These are phyloP conservation scores for Penicillium coffeae DNA, from an alignment of 495 filamentous ascomycete species.

Conservation along the genomic window DNA sequence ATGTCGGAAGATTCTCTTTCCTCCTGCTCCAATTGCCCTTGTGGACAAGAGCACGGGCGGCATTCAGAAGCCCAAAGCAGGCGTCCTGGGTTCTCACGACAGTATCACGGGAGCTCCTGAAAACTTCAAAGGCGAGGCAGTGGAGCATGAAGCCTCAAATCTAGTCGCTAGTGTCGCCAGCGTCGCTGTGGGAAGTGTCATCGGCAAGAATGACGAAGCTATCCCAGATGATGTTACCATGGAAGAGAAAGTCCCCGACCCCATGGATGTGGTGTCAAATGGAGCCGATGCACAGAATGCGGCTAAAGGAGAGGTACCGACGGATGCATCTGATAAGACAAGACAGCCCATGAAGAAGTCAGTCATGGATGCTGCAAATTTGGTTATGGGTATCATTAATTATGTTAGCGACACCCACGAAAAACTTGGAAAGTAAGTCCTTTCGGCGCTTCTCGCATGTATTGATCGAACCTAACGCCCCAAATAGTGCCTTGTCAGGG, in stretches of 20 bases:
- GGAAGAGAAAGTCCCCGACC: slow-evolving; percentile 56
- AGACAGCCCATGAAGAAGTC: slow-evolving; percentile 74
- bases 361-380: slow-evolving; percentile 71
- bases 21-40: slow-evolving; percentile 69
- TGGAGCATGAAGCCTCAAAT: slow-evolving; percentile 79
- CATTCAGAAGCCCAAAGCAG: slow-evolving; percentile 71
- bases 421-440: slow-evolving; percentile 66
- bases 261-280: slow-evolving; percentile 51
- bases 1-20: slow-evolving; percentile 63
- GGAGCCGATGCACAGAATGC: slow-evolving; percentile 58
- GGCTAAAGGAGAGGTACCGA: slow-evolving; percentile 40
- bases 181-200: slow-evolving; percentile 69
- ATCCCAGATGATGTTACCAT: slow-evolving; percentile 41
- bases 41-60: slow-evolving; percentile 63
- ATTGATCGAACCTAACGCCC: neutral
- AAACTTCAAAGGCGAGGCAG: slow-evolving; percentile 79
- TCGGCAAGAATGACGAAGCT: slow-evolving; percentile 62
- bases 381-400: slow-evolving; percentile 69
- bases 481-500: slow-evolving; percentile 63
- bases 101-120: slow-evolving; percentile 78
- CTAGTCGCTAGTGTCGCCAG: slow-evolving; percentile 71
- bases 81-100: slow-evolving; percentile 70
- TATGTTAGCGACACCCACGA: slow-evolving; percentile 77
- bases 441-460: neutral
- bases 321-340: slow-evolving; percentile 65